Base-by-base conservation (phyloP, 2,329 filamentous ascomycete genomes). In the Penicillium oxalicum region DNA sequence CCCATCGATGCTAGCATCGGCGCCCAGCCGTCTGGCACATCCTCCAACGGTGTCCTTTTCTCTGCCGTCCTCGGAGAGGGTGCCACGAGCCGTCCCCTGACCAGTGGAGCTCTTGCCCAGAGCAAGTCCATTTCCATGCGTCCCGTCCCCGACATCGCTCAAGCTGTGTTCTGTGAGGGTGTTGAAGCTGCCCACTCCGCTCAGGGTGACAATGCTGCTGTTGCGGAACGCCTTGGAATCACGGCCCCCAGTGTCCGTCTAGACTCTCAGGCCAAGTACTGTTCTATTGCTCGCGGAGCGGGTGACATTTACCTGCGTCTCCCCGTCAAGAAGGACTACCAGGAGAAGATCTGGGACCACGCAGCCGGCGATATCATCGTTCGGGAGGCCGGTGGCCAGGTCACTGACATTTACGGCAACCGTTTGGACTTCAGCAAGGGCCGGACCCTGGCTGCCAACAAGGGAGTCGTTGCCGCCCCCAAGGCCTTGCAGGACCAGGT, bases 281-380 rank as follows among this genome's bases (percentile, higher is more conserved):
- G 86, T 53, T 93, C 88, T 33, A 95, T 98, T 66, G 93, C 93
- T 33, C 80, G 93, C 54, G 93, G 93, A 40, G 90, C 91, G 4
- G 93, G 91, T 43, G 93, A 98, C 65, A 84, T 98, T 57, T 98
- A 98, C 73, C 79, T 98, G 49, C 82, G 94, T 46, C 74, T 98
- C 50, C 93, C 93, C 3, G 86, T 88, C 27, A 87, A 82, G 67
- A 86, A 85, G 60, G 84, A 86, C 46, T 98, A 98, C 74, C 83
- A 95, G 69, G 93, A 98, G 78, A 98, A 98, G 81, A 98, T 98
- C 59, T 98, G 93, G 93, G 93, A 98, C 67, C 93, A 98, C 69
- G 93, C 93, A 13, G 93, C 91, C 9, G 93, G 93, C 36, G 91
- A 95, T 62, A 74, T 98, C 50, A 91, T 98, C 58, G 93, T 97